phyloP scores from a whole-genome alignment of 306 rosid genomes.

The Gastrolobium villosum region DNA sequence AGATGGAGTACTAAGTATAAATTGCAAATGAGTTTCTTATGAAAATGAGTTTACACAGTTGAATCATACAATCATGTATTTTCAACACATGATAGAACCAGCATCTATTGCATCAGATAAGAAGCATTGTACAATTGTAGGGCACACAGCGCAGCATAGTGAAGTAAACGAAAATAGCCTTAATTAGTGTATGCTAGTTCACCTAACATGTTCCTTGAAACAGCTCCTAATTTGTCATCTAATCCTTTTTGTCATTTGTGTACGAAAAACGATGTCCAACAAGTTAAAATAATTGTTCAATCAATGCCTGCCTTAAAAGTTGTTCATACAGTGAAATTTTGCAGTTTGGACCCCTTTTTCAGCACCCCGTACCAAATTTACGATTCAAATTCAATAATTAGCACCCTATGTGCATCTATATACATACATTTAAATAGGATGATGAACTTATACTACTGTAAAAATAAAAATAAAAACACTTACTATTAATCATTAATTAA shows the following conservation, averaged over 20 bases:
- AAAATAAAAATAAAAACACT: no score
- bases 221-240: constrained; percentile 33
- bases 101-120: not conserved
- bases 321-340: constrained; percentile 5
- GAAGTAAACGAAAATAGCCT: constrained; percentile 14
- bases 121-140: constrained; percentile 21
- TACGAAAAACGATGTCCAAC: constrained; percentile 12
- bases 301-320: constrained; percentile 29
- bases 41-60: constrained; percentile 18
- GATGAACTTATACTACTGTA: no score
- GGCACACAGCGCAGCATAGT: not conserved
- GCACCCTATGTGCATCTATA: not conserved
- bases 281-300: constrained; percentile 26
- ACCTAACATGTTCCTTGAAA: constrained; percentile 10
- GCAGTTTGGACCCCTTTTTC: not conserved
- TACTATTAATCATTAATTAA: no score
- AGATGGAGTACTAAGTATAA: not conserved
- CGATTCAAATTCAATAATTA: not conserved
- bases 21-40: not conserved
- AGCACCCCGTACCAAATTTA: not conserved
- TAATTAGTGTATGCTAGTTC: not conserved
- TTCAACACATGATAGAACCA: not conserved
- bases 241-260: constrained; percentile 3
- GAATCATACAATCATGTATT: not conserved
- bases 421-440: no score